phyloP scores from a whole-genome alignment of 371 early-diverging fungal species.

The Mortierella sp. region DNA sequence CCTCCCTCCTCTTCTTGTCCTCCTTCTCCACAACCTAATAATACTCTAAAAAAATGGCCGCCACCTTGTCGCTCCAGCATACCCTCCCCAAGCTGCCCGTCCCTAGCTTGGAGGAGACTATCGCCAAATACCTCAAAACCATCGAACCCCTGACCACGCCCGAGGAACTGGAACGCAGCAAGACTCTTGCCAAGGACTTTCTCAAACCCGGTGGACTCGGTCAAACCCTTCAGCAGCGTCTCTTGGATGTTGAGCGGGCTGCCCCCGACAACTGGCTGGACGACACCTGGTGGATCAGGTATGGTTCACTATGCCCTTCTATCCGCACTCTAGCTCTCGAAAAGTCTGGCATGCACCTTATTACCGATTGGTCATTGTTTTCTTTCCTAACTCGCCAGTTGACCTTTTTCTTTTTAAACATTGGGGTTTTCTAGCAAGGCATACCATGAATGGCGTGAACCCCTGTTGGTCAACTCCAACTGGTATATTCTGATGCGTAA shows the following conservation, averaged over 20 bases:
- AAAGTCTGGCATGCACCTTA: neutral
- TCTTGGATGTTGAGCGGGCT: constrained; percentile 70
- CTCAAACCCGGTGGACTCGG: constrained; percentile 63
- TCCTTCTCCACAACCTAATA: neutral
- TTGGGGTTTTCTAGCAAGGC: constrained; percentile 63
- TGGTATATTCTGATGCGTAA: constrained; percentile 84
- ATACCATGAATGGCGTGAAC: constrained; percentile 92
- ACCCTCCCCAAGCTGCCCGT: constrained; percentile 70
- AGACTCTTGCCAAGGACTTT: constrained; percentile 61
- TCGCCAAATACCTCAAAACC: constrained; percentile 62
- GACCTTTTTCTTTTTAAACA: neutral
- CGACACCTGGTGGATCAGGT: constrained; percentile 89
- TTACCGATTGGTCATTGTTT: neutral
- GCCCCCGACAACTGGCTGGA: constrained; percentile 91
- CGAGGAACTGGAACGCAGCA: constrained; percentile 58
- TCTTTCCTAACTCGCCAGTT: neutral
- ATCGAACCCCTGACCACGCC: constrained; percentile 61
- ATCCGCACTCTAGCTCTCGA: neutral
- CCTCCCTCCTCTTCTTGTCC: neutral
- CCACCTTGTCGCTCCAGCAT: constrained; percentile 52
- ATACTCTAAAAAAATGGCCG: neutral
- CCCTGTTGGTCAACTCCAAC: constrained; percentile 90
- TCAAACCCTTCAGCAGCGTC: constrained; percentile 66
- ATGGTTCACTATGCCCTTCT: neutral
- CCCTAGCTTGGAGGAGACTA: constrained; percentile 66